Conservation (phyloP, 1,284 basidiomycete genomes). For the Phenoliferia sp. region DNA sequence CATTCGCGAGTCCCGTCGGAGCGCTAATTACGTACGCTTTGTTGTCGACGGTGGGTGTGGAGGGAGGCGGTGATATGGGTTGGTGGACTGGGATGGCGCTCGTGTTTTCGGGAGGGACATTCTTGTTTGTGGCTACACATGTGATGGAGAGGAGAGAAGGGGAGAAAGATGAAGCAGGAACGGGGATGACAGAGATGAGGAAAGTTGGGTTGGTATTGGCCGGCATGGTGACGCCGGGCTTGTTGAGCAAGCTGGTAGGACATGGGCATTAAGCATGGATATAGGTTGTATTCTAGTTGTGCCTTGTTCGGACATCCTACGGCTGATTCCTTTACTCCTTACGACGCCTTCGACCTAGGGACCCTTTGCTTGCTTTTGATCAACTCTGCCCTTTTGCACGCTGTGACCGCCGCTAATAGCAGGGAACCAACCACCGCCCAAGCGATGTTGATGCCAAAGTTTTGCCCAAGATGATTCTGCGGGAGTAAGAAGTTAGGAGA, state of each 20-base stretch:
- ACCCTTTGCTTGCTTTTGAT: neutral
- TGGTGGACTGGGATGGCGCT: slow-evolving; percentile 42
- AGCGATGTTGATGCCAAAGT: slow-evolving; percentile 39
- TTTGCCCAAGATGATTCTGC: slow-evolving; percentile 31
- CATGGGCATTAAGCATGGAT: slow-evolving; percentile 18
- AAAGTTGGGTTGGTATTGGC: slow-evolving; percentile 8
- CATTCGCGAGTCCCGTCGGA: slow-evolving; percentile 30
- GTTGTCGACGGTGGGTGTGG: slow-evolving; percentile 8
- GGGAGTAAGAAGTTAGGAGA: neutral
- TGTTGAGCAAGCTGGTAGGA: slow-evolving; percentile 17
- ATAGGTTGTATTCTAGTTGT: neutral
- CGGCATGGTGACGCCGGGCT: slow-evolving; percentile 27
- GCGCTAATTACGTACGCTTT: slow-evolving; percentile 28
- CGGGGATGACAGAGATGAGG: neutral
- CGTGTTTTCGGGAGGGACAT: slow-evolving; percentile 44
- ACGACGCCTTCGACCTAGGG: neutral
- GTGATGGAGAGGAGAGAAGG: slow-evolving; percentile 32
- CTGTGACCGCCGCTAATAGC: neutral
- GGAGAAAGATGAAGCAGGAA: slow-evolving; percentile 5
- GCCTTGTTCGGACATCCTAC: no score
- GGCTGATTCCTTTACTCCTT: no score
- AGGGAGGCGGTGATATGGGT: slow-evolving; percentile 2
- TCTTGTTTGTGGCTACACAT: slow-evolving; percentile 46
- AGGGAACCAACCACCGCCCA: slow-evolving; percentile 20
- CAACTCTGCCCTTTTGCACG: neutral